These are phyloP conservation scores for Arabidopsis arenosa DNA, from an alignment of 345 rosid species.

Conservation along the genomic window DNA sequence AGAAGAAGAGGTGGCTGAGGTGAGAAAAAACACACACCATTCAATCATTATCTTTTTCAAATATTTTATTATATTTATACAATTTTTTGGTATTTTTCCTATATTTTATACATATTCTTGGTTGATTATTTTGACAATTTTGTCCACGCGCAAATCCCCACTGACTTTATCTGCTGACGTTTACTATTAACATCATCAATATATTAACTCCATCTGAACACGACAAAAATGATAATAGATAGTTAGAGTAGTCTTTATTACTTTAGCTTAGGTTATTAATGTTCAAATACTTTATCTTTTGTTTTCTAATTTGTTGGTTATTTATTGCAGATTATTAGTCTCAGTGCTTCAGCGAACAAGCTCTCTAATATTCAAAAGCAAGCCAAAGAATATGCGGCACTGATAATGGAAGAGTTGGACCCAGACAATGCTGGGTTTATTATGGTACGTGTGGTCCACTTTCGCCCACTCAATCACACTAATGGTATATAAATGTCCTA, in stretches of 20 bases:
- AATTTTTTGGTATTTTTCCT: neutral
- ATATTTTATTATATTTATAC: neutral
- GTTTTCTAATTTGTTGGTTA: slow-evolving; percentile 4
- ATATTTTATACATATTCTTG: slow-evolving; percentile 8
- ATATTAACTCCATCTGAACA: slow-evolving; percentile 33
- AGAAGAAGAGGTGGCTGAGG: slow-evolving; percentile 89
- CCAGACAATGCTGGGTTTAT: slow-evolving; percentile 84
- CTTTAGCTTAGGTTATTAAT: slow-evolving; percentile 22
- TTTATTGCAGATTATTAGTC: slow-evolving; percentile 65
- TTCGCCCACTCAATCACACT: slow-evolving; percentile 28
- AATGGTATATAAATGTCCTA: slow-evolving; percentile 2
- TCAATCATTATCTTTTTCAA: slow-evolving; percentile 20
- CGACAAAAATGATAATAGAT: slow-evolving; percentile 25
- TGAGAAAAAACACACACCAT: slow-evolving; percentile 41
- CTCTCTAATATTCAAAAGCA: slow-evolving; percentile 83
- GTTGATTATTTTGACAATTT: slow-evolving; percentile 42
- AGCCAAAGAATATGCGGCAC: slow-evolving; percentile 79
- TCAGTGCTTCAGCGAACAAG: slow-evolving; percentile 93
- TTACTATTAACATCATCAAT: slow-evolving; percentile 30
- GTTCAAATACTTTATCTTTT: neutral
- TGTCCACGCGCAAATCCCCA: slow-evolving; percentile 46
- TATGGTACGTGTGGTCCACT: slow-evolving; percentile 56
- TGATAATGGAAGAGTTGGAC: slow-evolving; percentile 91
- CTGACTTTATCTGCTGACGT: slow-evolving; percentile 42
- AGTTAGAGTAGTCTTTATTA: slow-evolving; percentile 9